Base-by-base conservation (phyloP, 495 filamentous ascomycete species). In the Pyronema domesticum region DNA sequence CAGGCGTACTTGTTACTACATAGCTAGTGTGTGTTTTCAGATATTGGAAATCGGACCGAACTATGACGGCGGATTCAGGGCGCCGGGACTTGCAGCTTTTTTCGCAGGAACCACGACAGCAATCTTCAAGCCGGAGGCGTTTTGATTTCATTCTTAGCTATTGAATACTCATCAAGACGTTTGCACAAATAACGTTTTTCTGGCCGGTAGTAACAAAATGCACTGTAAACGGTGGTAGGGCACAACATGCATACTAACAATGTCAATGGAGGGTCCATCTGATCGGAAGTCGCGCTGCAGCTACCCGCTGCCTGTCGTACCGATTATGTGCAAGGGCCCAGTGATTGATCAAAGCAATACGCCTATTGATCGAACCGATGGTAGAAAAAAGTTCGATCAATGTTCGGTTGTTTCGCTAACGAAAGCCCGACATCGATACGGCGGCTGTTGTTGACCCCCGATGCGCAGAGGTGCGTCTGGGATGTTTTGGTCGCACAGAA, bases 81-180 rank as follows among this genome's bases (percentile, higher is more conserved):
- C 15, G 15, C 39, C 15, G 39, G 39, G 11, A 13, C 11, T 42
- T 17, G 15, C 10, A 47, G n/a, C 45, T 47, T 23, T 47, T 19
- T 10, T 47, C 3, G 45, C 17, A 47, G 45, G 45, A 47, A 47
- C 45, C 45, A 47, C 45, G 45, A 47, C 45, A 47, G 45, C 45
- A 14, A 13, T 17, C 15, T 17, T 42, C 39, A 17, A 17, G 15
- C 39, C 39, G 39, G 15, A 42, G 1, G 39, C 39, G 11, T 42
- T 42, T 42, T 42, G 1, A 42, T 7, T 42, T 42, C 6, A 42
- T 17, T 42, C 39, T 13, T 30, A 30, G 23, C 39, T 13, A 42
- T 17, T 42, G 1, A 13, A 17, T 42, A 42, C 6, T 17, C 39
- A 1, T 42, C 11, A 42, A 42, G 1, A 42, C 39, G 39, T 42